A percentile compares a stretch with the other conserved stretches of the same genome.
These are phyloP conservation scores for Kwoniella shandongensis DNA, from an alignment of 768 basidiomycete genomes.

Conservation along the genomic window DNA sequence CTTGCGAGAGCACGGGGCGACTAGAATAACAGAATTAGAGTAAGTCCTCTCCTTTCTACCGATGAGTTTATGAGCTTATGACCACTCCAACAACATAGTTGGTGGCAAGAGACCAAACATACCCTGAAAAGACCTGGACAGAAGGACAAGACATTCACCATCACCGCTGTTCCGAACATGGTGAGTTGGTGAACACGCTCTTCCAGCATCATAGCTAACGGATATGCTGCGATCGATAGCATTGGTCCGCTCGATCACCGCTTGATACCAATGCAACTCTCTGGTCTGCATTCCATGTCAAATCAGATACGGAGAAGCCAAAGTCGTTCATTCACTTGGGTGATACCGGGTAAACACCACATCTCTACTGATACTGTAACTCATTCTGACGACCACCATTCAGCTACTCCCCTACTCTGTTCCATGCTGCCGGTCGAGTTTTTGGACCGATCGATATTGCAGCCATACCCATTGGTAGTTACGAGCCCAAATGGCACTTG, in stretches of 20 bases:
- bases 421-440: slow-evolving; percentile 47
- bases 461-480: slow-evolving; percentile 52
- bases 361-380: not conserved
- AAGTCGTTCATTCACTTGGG: slow-evolving; percentile 49
- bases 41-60: slow-evolving; percentile 18
- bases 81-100: slow-evolving; percentile 29
- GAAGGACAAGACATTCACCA: slow-evolving; percentile 33
- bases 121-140: slow-evolving; percentile 24
- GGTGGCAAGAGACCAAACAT: slow-evolving; percentile 49
- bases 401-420: slow-evolving; percentile 48
- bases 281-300: slow-evolving; percentile 50
- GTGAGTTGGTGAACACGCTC: slow-evolving; percentile 20
- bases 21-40: slow-evolving; percentile 48
- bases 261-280: slow-evolving; percentile 51
- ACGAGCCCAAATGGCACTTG: slow-evolving; percentile 50
- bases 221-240: too few relatives aligned
- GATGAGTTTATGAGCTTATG: too few relatives aligned
- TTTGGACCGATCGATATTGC: slow-evolving; percentile 47
- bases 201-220: too few relatives aligned
- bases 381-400: not conserved
- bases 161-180: slow-evolving; percentile 48
- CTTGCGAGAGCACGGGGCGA: slow-evolving; percentile 42
- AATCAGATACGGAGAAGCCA: slow-evolving; percentile 27
- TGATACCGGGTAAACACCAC: slow-evolving; percentile 46
- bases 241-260: slow-evolving; percentile 49